A percentile compares a stretch with the other conserved stretches of the same genome.
phyloP scores from a whole-genome alignment of 805 yeast species.

The Pichia occidentalis region DNA sequence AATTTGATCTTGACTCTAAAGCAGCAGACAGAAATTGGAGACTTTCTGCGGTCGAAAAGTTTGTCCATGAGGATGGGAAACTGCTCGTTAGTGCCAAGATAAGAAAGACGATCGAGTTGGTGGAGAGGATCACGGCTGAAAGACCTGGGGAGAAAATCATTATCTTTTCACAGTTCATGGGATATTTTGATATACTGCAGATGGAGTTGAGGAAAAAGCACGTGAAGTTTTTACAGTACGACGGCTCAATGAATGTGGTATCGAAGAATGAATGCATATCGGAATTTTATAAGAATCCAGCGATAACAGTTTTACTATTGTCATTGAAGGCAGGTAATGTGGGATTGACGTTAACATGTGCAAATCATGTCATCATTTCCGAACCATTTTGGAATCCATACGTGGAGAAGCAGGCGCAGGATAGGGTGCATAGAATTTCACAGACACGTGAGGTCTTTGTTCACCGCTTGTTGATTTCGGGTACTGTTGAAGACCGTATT shows the following conservation, averaged over 20 bases:
- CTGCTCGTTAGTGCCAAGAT: slow-evolving; percentile 67
- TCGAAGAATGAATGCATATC: slow-evolving; percentile 59
- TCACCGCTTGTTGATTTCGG: slow-evolving; percentile 59
- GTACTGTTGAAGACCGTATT: slow-evolving; percentile 88
- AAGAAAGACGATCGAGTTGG: slow-evolving; percentile 48
- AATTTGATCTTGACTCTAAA: slow-evolving; percentile 19
- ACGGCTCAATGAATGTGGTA: slow-evolving; percentile 73
- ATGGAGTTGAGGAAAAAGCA: slow-evolving; percentile 43
- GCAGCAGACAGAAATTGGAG: slow-evolving; percentile 24
- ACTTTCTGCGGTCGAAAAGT: slow-evolving; percentile 21
- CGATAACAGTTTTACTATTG: slow-evolving; percentile 54
- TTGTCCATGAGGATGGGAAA: slow-evolving; percentile 33
- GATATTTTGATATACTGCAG: slow-evolving; percentile 61
- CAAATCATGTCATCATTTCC: slow-evolving; percentile 82
- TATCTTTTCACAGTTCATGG: slow-evolving; percentile 80
- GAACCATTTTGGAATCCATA: slow-evolving; percentile 99
- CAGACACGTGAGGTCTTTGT: slow-evolving; percentile 74
- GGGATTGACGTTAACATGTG: slow-evolving; percentile 90
- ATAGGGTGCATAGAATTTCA: slow-evolving; percentile 91
- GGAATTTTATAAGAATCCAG: slow-evolving; percentile 52
- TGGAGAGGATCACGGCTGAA: slow-evolving; percentile 42
- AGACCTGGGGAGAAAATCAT: slow-evolving; percentile 69
- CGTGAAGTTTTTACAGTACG: slow-evolving; percentile 56
- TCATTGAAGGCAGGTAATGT: slow-evolving; percentile 93
- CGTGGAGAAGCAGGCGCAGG: slow-evolving; percentile 96